Percentiles rank a stretch among this genome's conserved stretches.
These are phyloP conservation scores for Vaccinium myrtillus DNA, from an alignment of 148 eudicot genomes.

Conservation along the genomic window DNA sequence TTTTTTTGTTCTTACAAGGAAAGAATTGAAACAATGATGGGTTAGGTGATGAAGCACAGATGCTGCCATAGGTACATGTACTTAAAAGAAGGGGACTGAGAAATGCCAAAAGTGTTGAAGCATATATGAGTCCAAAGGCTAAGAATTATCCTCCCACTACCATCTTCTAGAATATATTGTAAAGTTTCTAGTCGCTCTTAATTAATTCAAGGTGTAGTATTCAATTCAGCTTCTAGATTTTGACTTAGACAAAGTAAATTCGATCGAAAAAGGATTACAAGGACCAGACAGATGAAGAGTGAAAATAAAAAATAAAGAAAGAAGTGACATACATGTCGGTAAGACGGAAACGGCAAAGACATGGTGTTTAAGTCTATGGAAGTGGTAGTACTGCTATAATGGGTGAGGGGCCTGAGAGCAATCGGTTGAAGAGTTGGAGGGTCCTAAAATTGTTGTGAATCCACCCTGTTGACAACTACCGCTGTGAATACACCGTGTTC, in stretches of 20 bases:
- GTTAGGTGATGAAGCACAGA: too few relatives aligned
- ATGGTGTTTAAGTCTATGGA: background rate
- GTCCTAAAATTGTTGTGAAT: background rate
- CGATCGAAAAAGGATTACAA: background rate
- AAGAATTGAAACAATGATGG: too few relatives aligned
- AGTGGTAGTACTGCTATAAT: background rate
- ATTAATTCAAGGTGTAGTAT: background rate
- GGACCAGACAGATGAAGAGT: background rate
- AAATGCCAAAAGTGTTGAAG: constrained; percentile 7
- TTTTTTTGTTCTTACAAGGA: too few relatives aligned
- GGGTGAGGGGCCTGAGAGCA: background rate
- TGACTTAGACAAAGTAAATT: background rate
- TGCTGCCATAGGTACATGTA: too few relatives aligned
- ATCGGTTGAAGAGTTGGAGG: background rate
- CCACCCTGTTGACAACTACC: background rate
- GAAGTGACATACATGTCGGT: background rate
- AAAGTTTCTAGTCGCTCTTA: background rate
- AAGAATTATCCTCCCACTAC: background rate
- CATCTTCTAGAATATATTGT: background rate
- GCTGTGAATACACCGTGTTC: too few relatives aligned
- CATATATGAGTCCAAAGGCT: background rate
- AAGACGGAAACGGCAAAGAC: background rate
- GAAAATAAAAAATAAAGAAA: constrained; percentile 1
- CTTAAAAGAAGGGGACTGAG: background rate
- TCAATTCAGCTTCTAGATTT: background rate